phyloP scores from a whole-genome alignment of 225 moss, liverwort and hornwort species.

The Ulota crispa region DNA sequence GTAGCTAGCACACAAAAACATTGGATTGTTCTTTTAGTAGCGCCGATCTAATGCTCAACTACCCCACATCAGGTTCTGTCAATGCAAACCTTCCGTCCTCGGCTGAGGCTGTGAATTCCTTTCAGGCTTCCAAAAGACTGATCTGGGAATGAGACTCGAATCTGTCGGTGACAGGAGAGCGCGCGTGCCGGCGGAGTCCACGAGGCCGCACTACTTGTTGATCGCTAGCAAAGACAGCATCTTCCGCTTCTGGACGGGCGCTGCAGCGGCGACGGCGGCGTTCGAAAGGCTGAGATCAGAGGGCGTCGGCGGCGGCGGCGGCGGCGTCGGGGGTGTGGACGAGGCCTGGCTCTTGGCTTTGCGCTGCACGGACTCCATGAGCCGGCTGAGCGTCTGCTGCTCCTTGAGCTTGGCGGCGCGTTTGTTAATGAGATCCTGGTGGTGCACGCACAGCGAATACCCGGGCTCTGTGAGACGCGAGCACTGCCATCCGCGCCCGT shows the following conservation, averaged over 20 bases:
- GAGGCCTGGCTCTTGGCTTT: slow-evolving; percentile 27
- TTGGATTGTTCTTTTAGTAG: not conserved
- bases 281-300: not conserved
- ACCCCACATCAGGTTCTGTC: not conserved
- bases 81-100: not conserved
- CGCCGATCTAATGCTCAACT: not conserved
- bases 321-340: not conserved
- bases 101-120: not conserved
- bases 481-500: slow-evolving; percentile 61
- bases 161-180: too few relatives aligned
- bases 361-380: slow-evolving; percentile 40
- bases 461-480: slow-evolving; percentile 57
- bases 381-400: slow-evolving; percentile 40
- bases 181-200: not conserved
- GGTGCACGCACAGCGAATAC: slow-evolving; percentile 55
- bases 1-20: not conserved
- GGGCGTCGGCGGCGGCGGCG: not conserved
- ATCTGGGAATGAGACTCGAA: too few relatives aligned
- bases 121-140: not conserved
- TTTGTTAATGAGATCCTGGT: slow-evolving; percentile 60
- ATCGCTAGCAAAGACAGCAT: slow-evolving; percentile 39
- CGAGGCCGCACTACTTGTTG: slow-evolving; percentile 30
- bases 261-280: not conserved
- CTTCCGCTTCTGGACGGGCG: slow-evolving; percentile 40
- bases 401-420: slow-evolving; percentile 63